These are phyloP conservation scores for Calonectria multiphialidica DNA, from an alignment of 2,329 filamentous ascomycete genomes.

Conservation along the genomic window DNA sequence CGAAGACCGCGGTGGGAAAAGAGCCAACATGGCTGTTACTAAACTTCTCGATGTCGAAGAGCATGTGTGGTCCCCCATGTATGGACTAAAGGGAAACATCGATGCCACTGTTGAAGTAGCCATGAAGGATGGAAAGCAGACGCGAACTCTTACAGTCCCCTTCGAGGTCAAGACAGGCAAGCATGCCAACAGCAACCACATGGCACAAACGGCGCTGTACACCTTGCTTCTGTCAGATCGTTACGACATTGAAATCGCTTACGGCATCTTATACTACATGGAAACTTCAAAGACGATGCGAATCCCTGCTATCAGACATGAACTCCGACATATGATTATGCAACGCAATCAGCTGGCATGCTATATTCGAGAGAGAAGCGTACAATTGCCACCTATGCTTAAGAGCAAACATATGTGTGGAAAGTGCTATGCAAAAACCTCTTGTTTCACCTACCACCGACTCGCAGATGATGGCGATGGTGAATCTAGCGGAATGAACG, in stretches of 20 bases:
- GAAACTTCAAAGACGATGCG: conserved; percentile 89
- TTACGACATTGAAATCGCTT: conserved; percentile 92
- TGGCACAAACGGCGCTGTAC: conserved; percentile 94
- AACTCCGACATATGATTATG: conserved; percentile 96
- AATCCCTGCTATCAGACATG: conserved; percentile 86
- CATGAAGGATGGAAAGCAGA: conserved; percentile 77
- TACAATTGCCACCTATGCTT: conserved; percentile 87
- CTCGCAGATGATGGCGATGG: conserved; percentile 86
- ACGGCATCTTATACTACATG: conserved; percentile 94
- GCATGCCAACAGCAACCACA: conserved; percentile 83
- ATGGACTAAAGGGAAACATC: conserved; percentile 96
- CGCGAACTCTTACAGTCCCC: conserved; percentile 83
- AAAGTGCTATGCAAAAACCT: conserved; percentile 88
- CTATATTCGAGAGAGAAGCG: conserved; percentile 83
- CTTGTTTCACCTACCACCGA: conserved; percentile 95
- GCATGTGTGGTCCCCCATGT: conserved; percentile 98
- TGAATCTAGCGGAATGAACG: conserved; percentile 83
- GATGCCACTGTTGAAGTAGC: conserved; percentile 94
- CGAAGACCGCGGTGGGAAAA: conserved; percentile 82
- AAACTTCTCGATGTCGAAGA: conserved; percentile 98
- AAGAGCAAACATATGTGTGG: conserved; percentile 85
- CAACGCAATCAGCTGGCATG: conserved; percentile 91
- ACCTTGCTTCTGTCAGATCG: conserved; percentile 92
- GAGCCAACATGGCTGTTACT: conserved; percentile 85
- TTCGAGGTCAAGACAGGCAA: conserved; percentile 97